phyloP scores from a whole-genome alignment of 768 basidiomycete genomes.

The Boletales sp. region DNA sequence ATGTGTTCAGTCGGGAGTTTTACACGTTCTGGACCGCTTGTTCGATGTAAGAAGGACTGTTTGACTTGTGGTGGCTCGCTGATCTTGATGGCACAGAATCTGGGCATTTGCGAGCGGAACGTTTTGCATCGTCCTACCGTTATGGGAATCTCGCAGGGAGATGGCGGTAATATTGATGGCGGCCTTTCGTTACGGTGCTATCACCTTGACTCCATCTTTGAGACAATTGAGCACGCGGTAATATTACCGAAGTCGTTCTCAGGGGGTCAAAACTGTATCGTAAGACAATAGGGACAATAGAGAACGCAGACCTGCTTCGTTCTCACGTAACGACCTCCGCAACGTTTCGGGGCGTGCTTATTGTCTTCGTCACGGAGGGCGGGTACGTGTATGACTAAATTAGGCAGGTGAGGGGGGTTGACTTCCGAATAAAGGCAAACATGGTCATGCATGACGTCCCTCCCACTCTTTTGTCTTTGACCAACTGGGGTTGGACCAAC shows the following conservation, averaged over 20 bases:
- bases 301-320: conserved; percentile 11
- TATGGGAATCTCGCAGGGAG: conserved; percentile 36
- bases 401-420: conserved; percentile 3
- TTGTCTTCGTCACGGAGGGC: conserved; percentile 17
- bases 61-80: neutral
- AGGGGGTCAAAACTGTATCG: neutral
- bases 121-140: conserved; percentile 36
- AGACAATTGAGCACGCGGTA: neutral
- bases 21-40: conserved; percentile 38
- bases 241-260: conserved; percentile 3
- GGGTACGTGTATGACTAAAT: neutral
- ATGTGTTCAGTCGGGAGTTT: conserved; percentile 34
- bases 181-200: neutral
- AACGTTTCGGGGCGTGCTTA: conserved; percentile 19
- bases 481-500: conserved; percentile 12
- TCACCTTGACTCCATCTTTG: neutral
- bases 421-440: conserved; percentile 1
- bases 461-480: conserved; percentile 28
- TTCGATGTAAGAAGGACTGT: conserved; percentile 28
- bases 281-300: conserved; percentile 28
- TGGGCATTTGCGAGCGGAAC: conserved; percentile 35
- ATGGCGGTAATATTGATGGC: conserved; percentile 23
- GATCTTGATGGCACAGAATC: conserved; percentile 20
- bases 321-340: conserved; percentile 6
- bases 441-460: neutral